Evolutionary conservation across 208 protist species (phyloP), one percentile per base, ranked within the genome.

Genomic region (Porcisia deanei): DNA sequence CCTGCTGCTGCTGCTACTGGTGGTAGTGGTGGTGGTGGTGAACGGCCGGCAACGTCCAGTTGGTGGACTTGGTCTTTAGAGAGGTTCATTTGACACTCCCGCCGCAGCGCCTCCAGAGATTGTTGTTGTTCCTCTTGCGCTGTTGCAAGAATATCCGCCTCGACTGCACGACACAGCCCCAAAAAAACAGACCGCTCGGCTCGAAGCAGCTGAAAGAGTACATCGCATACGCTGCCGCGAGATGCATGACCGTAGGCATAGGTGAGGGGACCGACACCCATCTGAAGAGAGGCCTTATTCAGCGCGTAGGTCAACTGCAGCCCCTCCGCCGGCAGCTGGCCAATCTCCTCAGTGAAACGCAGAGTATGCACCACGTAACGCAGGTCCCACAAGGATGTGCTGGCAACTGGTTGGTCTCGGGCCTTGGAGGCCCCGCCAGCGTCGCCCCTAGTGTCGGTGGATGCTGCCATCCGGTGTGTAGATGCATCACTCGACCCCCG

Each of bases 281-380:
- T 45, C 70, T 88, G 83, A 45, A 49, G 77, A 49, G 88, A 93
- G 67, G 88, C 73, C 0, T 71, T 75, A 61, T 97, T 85, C 34
- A 97, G 63, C 5, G 85, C 81, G 74, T 97, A 97, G 65, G 88
- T 82, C 34, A 94, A 74, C 37, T 80, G 79, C 64, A 94, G 64
- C 14, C 77, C 85, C 45, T 87, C 81, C n/a, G 65, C 10, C 5
- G 83, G 85, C 37, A 91, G 73, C 59, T 73, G 47, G 22, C 76
- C 64, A 9, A 69, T 45, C n/a, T 77, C 72, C 8, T 20, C 55
- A 3, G 72, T 41, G 6, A 73, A 45, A 5, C 60, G 72, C 25
- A 77, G 45, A 9, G 55, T 52, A 57, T 68, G 59, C 66, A 82
- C 20, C n/a, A 77, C 58, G 52, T 82, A 49, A 5, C 77, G 77